phyloP scores from a whole-genome alignment of 257 asterid species.

The Penstemon newberryi region DNA sequence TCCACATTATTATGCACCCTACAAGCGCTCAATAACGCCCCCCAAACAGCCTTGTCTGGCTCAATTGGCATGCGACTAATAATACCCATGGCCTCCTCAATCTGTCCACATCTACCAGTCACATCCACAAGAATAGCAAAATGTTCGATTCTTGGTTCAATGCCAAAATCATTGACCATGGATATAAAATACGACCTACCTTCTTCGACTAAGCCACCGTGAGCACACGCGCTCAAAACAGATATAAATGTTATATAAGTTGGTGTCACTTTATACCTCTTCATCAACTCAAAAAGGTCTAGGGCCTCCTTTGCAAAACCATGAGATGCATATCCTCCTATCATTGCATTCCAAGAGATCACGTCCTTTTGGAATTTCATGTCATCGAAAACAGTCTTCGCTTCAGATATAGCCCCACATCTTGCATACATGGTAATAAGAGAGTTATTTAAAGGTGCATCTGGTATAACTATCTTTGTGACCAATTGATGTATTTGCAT shows the following conservation, averaged over 20 bases:
- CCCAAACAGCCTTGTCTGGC: conserved; percentile 85
- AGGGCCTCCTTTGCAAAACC: conserved; percentile 69
- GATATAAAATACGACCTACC: conserved; percentile 60
- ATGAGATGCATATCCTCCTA: conserved; percentile 82
- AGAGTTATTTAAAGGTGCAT: conserved; percentile 69
- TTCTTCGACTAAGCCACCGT: conserved; percentile 70
- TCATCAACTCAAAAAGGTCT: conserved; percentile 69
- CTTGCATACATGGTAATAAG: conserved; percentile 83
- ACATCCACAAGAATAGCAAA: conserved; percentile 78
- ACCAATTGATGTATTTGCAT: conserved; percentile 76
- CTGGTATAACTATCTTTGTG: conserved; percentile 58
- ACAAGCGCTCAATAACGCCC: conserved; percentile 82
- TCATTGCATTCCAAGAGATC: conserved; percentile 91
- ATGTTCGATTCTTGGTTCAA: conserved; percentile 74
- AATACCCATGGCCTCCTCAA: conserved; percentile 72
- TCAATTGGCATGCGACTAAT: conserved; percentile 54
- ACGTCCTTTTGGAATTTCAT: conserved; percentile 57
- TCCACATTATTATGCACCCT: conserved; percentile 65
- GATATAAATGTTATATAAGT: conserved; percentile 74
- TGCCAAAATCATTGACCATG: conserved; percentile 64
- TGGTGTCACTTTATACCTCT: conserved; percentile 51
- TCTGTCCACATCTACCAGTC: conserved; percentile 62
- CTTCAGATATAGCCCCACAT: conserved; percentile 79
- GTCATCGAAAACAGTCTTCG: conserved; percentile 56
- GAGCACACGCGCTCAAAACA: conserved; percentile 82